Evolutionary conservation across 345 rosid genomes (phyloP), one percentile per base, ranked within the genome.

Genomic region (Corymbia maculata): DNA sequence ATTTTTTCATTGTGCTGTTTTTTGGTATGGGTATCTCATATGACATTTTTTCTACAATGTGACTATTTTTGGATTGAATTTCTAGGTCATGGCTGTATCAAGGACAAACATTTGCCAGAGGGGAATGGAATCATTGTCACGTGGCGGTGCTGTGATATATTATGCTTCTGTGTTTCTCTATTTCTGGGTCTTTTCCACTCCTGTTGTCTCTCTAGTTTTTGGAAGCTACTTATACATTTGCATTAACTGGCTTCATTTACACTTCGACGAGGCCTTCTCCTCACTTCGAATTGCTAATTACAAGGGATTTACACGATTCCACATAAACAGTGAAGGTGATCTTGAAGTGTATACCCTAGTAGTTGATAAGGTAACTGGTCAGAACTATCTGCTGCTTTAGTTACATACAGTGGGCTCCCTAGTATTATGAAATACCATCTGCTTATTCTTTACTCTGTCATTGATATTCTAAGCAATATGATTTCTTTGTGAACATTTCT

Each of bases 101-200:
- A 94, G 99, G 89, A 97, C 92, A 87, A 96, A 94, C 90, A 96
- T 98, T 70, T 98, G 99, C 95, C 94, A 94, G 95, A 75, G 91
- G 7, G 99, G 99, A 64, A 92, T 96, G 90, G 91, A 93, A 50
- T 93, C 99, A 1, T 94, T 96, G 22, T 94, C 99, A 85, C 94
- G 99, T 86, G 97, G 96, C 22, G 96, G 95, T 90, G 98, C 98
- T 86, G 91, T 87, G 87, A 95, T 98, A 30, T 98, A 98, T 92
- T 98, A 98, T 89, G 97, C 98, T 64, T 95, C 98, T 0, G 98
- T 98, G 88, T 98, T 98, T 93, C 98, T 98, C 86, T 98, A 95
- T 94, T 98, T 98, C 92, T 98, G 99, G 99, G 98, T 98, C 88
- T 95, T 98, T 90, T 98, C 99, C 44, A 98, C 99, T 13, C 99